Evolutionary conservation across 768 basidiomycete genomes (phyloP).

Genomic region (Multifurca ochricompacta): DNA sequence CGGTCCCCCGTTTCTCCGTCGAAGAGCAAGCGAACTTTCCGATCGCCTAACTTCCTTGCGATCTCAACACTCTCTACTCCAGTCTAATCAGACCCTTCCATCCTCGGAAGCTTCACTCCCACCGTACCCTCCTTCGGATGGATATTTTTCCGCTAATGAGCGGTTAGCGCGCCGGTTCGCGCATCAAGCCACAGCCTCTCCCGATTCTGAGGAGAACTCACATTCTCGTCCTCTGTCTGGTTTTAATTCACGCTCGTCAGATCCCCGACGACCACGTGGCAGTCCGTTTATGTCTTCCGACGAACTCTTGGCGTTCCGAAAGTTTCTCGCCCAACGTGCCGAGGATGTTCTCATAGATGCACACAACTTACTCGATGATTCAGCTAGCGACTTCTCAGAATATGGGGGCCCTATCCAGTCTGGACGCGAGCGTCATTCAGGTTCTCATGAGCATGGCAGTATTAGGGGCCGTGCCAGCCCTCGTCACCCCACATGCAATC

Average conservation of each 20-base stretch:
- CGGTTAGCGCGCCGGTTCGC: not conserved
- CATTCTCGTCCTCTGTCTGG: not conserved
- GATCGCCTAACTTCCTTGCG: not conserved
- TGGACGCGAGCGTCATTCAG: not conserved
- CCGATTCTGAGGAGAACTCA: not conserved
- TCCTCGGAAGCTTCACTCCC: not conserved
- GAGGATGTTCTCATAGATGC: conserved; percentile 4
- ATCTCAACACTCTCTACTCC: not conserved
- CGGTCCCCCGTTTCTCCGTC: not conserved
- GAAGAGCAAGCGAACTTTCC: conserved; percentile 4
- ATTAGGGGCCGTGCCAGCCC: not conserved
- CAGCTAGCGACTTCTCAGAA: conserved; percentile 15
- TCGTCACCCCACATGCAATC: not conserved
- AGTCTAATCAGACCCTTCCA: not conserved
- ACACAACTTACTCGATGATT: not conserved
- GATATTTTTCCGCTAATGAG: not conserved
- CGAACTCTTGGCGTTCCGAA: conserved; percentile 9
- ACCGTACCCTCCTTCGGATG: not conserved
- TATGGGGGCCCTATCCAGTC: conserved; percentile 7
- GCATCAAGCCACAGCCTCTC: not conserved
- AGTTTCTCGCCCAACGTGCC: conserved; percentile 11
- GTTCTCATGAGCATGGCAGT: not conserved
- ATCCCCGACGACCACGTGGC: not conserved
- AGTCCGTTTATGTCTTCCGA: conserved; percentile 8
- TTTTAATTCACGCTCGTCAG: not conserved